phyloP scores from a whole-genome alignment of 345 rosid genomes.

The Rhizophora mangle region DNA sequence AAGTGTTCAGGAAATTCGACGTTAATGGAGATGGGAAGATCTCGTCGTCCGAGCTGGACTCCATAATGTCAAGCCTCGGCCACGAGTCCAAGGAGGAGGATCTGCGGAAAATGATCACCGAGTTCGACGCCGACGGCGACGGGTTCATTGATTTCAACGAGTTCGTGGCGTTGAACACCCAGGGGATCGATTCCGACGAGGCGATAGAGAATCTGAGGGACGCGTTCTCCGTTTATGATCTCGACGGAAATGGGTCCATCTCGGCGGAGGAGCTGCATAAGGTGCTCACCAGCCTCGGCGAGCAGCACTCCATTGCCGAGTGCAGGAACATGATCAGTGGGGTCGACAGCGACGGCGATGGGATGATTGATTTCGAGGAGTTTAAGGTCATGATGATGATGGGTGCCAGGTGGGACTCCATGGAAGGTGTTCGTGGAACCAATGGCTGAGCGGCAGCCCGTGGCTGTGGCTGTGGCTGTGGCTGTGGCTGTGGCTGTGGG shows the following conservation, averaged over 20 bases:
- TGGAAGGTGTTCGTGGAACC: not conserved
- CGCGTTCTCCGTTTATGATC: constrained; percentile 78
- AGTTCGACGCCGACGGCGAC: constrained; percentile 65
- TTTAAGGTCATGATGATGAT: constrained; percentile 85
- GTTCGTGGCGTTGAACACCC: constrained; percentile 70
- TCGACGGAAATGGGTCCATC: constrained; percentile 79
- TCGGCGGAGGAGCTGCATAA: constrained; percentile 76
- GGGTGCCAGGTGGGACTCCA: constrained; percentile 25
- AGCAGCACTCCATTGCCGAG: constrained; percentile 61
- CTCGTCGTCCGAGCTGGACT: constrained; percentile 74
- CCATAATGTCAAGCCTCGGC: constrained; percentile 70
- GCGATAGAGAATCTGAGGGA: constrained; percentile 64
- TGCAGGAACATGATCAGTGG: constrained; percentile 85
- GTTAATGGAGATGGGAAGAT: constrained; percentile 92
- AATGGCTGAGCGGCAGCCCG: not conserved
- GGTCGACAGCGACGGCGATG: constrained; percentile 82
- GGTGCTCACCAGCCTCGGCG: constrained; percentile 71
- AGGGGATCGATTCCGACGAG: constrained; percentile 63
- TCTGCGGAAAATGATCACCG: constrained; percentile 44
- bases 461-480: no score
- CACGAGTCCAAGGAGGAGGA: constrained; percentile 55
- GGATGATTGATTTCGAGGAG: constrained; percentile 82
- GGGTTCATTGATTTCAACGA: constrained; percentile 67
- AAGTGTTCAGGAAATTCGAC: constrained; percentile 74
- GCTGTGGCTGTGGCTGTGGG: not conserved